Evolutionary conservation across 768 basidiomycete species (phyloP), one percentile per base, ranked within the genome.

Genomic region (Auriscalpium orientale): DNA sequence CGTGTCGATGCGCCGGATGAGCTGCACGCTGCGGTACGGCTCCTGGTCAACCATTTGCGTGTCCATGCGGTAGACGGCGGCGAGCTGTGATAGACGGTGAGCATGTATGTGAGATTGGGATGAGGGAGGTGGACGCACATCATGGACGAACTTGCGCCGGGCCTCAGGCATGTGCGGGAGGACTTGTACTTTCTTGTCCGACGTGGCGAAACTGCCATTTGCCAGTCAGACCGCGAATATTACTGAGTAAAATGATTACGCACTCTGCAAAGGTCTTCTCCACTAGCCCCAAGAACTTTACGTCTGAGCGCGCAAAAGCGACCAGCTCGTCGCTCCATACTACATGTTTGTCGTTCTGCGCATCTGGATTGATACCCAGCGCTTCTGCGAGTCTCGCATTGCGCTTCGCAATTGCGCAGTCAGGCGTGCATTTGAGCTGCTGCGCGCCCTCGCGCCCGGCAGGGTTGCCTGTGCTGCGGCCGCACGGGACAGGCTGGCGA

Each of bases 361-460:
- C 70, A 46, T 83, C 78, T 15, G 79, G 69, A 40, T 73, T 85
- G 64, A 98, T 95, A 0, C 95, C 94, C 5, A 99, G 71, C 1
- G 97, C 97, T 40, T 94, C 92, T 0, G 97, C 97, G 8, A 99
- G 71, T 37, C 83, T 74, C 0, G 86, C 90, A 62, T 97, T 98
- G 11, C 97, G 81, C 67, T 95, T 89, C 46, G 86, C 89, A 50
- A 92, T 75, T 38, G 74, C 76, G 62, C 97, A 99, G 46, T 95
- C 91, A 46, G 80, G 85, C 15, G 83, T 82, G 65, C 97, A 99
- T 60, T 88, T 87, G 9, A 85, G 73, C 46, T 71, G 67, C 46
- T 78, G 72, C 1, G 65, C 54, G 61, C 72, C 60, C 58, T 72
- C 64, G 61, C 76, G 72, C 5, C 77, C 78, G 0, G 70, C 65